Conservation (phyloP, 1,284 basidiomycete genomes). For the Ustilago bromivora region DNA sequence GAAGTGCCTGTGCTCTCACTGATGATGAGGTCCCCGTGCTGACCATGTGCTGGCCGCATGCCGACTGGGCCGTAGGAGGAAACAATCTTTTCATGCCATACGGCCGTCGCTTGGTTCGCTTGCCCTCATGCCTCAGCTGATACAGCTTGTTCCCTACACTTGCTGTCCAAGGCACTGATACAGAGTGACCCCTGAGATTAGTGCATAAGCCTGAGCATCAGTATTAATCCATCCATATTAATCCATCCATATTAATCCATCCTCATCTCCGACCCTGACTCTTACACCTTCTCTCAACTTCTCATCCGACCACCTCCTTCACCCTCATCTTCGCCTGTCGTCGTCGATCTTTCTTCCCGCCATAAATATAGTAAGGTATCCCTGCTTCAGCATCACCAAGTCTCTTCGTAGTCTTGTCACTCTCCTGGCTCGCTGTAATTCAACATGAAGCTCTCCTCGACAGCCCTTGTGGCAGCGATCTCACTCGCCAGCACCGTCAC, state of each 20-base stretch:
- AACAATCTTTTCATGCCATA: background rate
- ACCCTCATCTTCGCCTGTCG: background rate
- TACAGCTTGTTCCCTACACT: background rate
- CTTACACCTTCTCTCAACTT: background rate
- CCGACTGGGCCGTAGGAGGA: background rate
- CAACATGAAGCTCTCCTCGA: slow-evolving; percentile 46
- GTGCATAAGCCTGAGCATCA: background rate
- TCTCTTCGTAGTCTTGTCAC: background rate
- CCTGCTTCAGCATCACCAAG: background rate
- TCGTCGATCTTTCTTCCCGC: background rate
- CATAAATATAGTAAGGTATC: background rate
- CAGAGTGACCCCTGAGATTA: slow-evolving; percentile 1
- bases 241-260: slow-evolving; percentile 11
- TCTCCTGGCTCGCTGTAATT: background rate
- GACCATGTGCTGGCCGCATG: too few species aligned
- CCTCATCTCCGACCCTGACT: slow-evolving; percentile 10
- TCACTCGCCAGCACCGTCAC: slow-evolving; percentile 41
- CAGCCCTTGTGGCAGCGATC: slow-evolving; percentile 41
- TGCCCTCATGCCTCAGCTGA: background rate
- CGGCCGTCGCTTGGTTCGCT: background rate
- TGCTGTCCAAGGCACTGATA: background rate
- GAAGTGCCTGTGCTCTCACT: too few species aligned
- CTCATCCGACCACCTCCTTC: slow-evolving; percentile 1
- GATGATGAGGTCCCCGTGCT: too few species aligned
- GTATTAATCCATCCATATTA: background rate